Evolutionary conservation across 345 rosid genomes (phyloP), one percentile per base, ranked within the genome.

Genomic region (Euphorbia tirucalli): DNA sequence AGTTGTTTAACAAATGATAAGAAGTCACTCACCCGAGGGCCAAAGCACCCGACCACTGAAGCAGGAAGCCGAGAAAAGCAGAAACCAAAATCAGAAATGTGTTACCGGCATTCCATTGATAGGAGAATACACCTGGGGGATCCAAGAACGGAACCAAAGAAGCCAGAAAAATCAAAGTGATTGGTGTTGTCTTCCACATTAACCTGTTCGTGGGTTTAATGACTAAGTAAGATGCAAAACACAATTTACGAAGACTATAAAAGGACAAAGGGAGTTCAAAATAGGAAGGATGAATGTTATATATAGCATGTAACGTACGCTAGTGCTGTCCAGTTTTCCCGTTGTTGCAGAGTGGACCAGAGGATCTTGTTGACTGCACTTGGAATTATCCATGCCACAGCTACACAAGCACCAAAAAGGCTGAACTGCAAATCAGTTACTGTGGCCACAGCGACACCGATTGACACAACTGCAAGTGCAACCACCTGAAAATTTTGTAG

Each of bases 161-260:
- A 32, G 87, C 88, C 37, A 95, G 93, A 80, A 89, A 95, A 80
- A 89, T 77, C 76, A 95, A 78, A 65, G 97, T 92, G 77, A 95
- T 85, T 11, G 99, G 99, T 0, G 99, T 90, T 15, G 97, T 95
- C 85, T 86, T 92, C 99, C 98, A 95, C 98, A 92, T 95, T 74
- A 95, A 88, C 83, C 99, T 95, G 85, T 74, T 65, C 59, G 68
- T 71, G 25, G 60, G 76, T 67, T 68, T 65, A 61, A 16, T 19
- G 61, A 54, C 16, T 24, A 55, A 64, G 18, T 50, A 61, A 71
- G 66, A 13, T 37, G 27, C 30, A 16, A 56, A 24, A 61, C 32
- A 9, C 14, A 73, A 35, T 32, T 65, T 74, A 3, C 2, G 24
- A 37, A 30, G 30, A 21, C 68, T 11, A 5, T 25, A 46, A 11